Base-by-base conservation (phyloP, 2,329 filamentous ascomycete genomes). In the Scytalidium lignicola region DNA sequence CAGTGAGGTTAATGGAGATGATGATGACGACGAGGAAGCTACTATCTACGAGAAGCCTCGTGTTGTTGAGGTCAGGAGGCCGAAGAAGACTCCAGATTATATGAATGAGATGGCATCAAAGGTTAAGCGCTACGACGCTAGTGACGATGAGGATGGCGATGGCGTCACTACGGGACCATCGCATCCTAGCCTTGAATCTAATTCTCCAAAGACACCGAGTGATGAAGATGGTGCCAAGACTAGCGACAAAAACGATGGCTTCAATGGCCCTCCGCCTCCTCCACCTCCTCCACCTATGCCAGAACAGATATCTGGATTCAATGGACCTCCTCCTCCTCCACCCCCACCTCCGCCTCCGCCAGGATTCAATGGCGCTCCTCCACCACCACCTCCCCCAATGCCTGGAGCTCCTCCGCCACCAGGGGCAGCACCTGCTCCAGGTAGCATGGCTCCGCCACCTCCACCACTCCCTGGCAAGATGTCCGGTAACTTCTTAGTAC, bases 11-110 rank as follows among this genome's bases (percentile, higher is more conserved):
- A 63, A 78, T 65, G 68, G 73, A 60, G 70, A 72, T 23, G 75
- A 75, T 17, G 23, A 26, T 10, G 70, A 71, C 19, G 74, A 78
- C 2, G 76, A 80, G 15, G 73, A 71, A 13, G 79, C 78, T 28
- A 76, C 72, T 26, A 74, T 74, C 18, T 76, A 80, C 43, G 83
- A 85, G 32, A 92, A 85, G 68, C 88, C 91, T 37, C 80, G 85
- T 48, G 71, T 96, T 44, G 80, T 96, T 50, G 80, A 93, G 66
- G 81, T 92, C 69, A 85, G 81, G 65, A 80, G 89, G 53, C 89
- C 90, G 10, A 65, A 63, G 10, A 74, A 73, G 73, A 82, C 74
- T 32, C 60, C 57, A 73, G 82, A 64, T 66, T 92, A 70, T 62
- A 85, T 73, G 70, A 76, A 70, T 62, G 82, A 96, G 67, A 85